Evolutionary conservation across 495 filamentous ascomycete genomes (phyloP), one percentile per base, ranked within the genome.

Genomic region (Hypoxylon cercidicola): DNA sequence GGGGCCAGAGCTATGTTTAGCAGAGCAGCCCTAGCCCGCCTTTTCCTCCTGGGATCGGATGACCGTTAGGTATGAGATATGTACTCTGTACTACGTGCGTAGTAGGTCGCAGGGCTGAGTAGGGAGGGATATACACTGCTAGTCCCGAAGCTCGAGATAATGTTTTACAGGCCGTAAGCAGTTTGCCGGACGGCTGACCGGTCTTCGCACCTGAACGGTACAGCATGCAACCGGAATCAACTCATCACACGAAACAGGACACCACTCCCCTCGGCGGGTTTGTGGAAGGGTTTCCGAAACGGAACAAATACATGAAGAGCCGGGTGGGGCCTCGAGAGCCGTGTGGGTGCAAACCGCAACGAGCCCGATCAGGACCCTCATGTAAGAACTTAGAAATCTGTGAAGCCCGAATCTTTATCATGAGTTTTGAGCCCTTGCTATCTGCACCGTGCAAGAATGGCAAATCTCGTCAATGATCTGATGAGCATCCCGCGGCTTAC

Each of bases 351-450:
- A 55, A 21, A 68, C 59, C 41, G 55, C 21, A 47, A 32, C 43
- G 43, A 58, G 49, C 23, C 35, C 45, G 60, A 55, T 62, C 45
- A 62, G 19, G 53, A 51, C 57, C 57, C 59, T 68, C 58, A 49
- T 55, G 65, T 68, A 68, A 68, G 65, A 68, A 68, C 65, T 35
- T 64, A 68, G 60, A 68, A 68, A 60, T 68, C 28, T 68, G 35
- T 50, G 54, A 60, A 57, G 44, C 59, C 60, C 53, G 50, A 43
- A 40, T 16, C n/a, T 54, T 46, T 40, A 45, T 45, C 47, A 43
- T 46, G 44, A 25, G n/a, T 1, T 44, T 41, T 20, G 21, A 34
- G 34, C 19, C 63, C 51, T 68, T 64, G 65, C 49, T 63, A 43
- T 37, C 44, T 51, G 55, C 55, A 60, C 48, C 45, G 56, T 60